Evolutionary conservation across 1,284 basidiomycete genomes (phyloP), one percentile per base, ranked within the genome.

Genomic region (Thecaphora thlaspeos): DNA sequence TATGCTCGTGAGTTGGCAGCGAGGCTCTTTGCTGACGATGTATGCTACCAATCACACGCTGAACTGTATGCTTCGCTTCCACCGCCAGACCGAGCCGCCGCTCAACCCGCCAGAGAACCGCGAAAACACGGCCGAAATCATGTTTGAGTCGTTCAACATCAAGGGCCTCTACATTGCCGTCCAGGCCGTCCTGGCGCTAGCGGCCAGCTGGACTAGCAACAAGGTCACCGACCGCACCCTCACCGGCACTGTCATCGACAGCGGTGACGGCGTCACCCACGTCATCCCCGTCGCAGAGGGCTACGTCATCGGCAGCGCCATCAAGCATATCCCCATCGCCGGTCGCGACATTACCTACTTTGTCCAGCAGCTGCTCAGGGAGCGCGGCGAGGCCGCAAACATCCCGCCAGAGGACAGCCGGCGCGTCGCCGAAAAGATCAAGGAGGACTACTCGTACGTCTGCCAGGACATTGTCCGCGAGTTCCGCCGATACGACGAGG

Each of bases 381-480:
- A 98, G 80, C 87, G 95, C 48, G 92, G 92, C 7, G 95, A 98
- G 81, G 90, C 88, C 80, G 84, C 83, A 2, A 82, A 83, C 41
- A 92, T 96, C 41, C 93, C 95, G 3, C 90, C 93, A n/a, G 95
- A 98, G 77, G 95, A 99, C 78, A 91, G 94, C 70, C 79, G 97
- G 44, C 85, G 86, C 62, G 87, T 97, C 17, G 93, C 95, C 18
- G 85, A 91, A 57, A 93, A 88, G 80, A 90, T 99, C 75, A 99
- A 98, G 82, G 95, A 98, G 81, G 90, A 93, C 78, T 96, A 93
- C 81, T 60, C 89, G 71, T 99, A 99, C 78, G 92, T 97, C 40
- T 98, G 95, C 79, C 93, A 97, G 79, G 95, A 98, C 79, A 97
- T 99, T 73, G 94, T 99, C 62, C 89, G 92, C 80, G 95, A 99